Conservation (phyloP, 2,329 filamentous ascomycete species). For the Orbilia ellipsospora region DNA sequence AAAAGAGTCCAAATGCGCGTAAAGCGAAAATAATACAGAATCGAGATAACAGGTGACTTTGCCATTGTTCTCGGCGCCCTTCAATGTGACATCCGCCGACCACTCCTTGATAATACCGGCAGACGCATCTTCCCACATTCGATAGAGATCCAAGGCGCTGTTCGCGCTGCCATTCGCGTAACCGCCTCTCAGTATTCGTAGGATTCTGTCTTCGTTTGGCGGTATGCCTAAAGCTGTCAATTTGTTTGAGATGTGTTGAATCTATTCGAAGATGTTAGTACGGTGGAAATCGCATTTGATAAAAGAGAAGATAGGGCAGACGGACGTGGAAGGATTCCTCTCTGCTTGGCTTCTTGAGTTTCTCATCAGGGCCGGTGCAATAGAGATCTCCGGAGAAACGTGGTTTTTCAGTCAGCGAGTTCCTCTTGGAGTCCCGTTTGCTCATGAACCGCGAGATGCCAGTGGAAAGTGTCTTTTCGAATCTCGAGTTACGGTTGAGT, state of each 20-base stretch:
- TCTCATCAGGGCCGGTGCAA: slow-evolving; percentile 55
- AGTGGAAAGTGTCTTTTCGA: slow-evolving; percentile 53
- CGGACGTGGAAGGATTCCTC: slow-evolving; percentile 63
- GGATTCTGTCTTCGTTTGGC: slow-evolving; percentile 56
- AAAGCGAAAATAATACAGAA: slow-evolving; percentile 93
- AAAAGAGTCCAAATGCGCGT: slow-evolving; percentile 87
- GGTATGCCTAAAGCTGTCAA: slow-evolving; percentile 55
- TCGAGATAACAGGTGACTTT: slow-evolving; percentile 96
- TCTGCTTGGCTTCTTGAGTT: slow-evolving; percentile 61
- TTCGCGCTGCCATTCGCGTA: slow-evolving; percentile 77
- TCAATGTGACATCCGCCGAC: slow-evolving; percentile 75
- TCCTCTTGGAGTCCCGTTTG: slow-evolving; percentile 55
- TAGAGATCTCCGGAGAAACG: slow-evolving; percentile 57
- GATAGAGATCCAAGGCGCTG: slow-evolving; percentile 79
- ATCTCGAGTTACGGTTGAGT: slow-evolving; percentile 34
- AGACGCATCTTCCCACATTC: slow-evolving; percentile 82
- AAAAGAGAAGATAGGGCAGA: slow-evolving; percentile 9
- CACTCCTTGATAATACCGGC: slow-evolving; percentile 81
- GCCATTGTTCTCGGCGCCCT: slow-evolving; percentile 86
- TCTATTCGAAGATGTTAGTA: slow-evolving; percentile 42
- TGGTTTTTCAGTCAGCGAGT: slow-evolving; percentile 47
- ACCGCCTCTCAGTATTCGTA: slow-evolving; percentile 55
- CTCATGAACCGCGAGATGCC: slow-evolving; percentile 56
- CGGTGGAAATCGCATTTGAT: slow-evolving; percentile 15
- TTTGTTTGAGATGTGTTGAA: slow-evolving; percentile 55